phyloP scores from a whole-genome alignment of 129 eudicot genomes.

The Chrysanthemum makinoi region DNA sequence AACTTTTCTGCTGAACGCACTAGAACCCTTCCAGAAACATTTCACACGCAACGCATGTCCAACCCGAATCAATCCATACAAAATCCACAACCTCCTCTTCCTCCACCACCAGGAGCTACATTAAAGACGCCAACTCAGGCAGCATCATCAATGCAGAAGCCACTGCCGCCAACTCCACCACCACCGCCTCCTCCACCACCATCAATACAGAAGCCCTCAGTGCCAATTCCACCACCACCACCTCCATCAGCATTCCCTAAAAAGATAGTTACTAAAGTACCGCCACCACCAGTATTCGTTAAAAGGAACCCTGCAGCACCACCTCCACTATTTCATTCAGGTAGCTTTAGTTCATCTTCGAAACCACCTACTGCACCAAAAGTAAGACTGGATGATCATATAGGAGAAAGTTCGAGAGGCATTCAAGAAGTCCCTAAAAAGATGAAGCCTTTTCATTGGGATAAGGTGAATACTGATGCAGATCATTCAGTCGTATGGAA shows the following conservation, averaged over 20 bases:
- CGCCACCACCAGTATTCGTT: constrained; percentile 38
- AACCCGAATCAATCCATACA: not conserved
- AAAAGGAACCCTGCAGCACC: constrained; percentile 36
- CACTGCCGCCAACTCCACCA: constrained; percentile 7
- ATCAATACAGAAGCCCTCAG: constrained; percentile 10
- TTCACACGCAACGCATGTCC: not conserved
- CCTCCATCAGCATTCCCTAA: constrained; percentile 34
- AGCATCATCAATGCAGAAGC: constrained; percentile 20
- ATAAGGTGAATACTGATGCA: constrained; percentile 64
- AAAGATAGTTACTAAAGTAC: constrained; percentile 32
- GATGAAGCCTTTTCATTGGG: constrained; percentile 88
- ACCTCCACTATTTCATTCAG: constrained; percentile 34
- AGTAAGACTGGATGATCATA: constrained; percentile 22
- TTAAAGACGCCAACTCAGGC: constrained; percentile 19
- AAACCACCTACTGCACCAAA: constrained; percentile 56
- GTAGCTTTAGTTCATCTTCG: constrained; percentile 35
- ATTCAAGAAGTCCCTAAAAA: constrained; percentile 35
- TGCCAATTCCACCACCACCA: constrained; percentile 32
- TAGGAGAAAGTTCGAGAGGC: constrained; percentile 19
- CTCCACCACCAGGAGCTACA: not conserved
- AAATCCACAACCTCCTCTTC: not conserved
- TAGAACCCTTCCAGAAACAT: not conserved
- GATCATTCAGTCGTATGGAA: constrained; percentile 90
- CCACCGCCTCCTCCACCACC: constrained; percentile 26
- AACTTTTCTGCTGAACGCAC: not conserved